Conservation (phyloP, 2,329 filamentous ascomycete genomes). For the Fusarium chaquense region DNA sequence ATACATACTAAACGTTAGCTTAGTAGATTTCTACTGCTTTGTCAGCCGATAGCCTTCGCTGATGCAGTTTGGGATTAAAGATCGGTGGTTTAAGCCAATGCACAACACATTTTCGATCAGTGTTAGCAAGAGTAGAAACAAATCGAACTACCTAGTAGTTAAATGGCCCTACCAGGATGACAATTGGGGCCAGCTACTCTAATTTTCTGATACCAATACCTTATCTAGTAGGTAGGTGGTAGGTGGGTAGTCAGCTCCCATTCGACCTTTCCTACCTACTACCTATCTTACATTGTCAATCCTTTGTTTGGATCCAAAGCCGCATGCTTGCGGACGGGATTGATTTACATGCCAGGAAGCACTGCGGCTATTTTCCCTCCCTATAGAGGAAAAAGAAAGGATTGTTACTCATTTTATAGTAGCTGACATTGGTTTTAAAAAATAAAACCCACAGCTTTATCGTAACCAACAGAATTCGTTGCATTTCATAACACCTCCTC, state of each 20-base stretch:
- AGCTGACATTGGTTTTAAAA: neutral
- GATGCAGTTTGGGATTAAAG: neutral
- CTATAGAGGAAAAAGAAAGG: too few relatives aligned
- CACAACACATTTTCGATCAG: neutral
- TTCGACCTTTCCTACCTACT: neutral
- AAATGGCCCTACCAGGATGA: neutral
- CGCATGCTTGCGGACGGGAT: neutral
- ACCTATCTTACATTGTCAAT: neutral
- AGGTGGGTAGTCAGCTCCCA: neutral
- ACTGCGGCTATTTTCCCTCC: neutral
- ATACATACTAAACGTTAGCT: neutral
- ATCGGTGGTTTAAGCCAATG: neutral
- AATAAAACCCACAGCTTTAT: neutral
- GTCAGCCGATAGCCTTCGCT: neutral
- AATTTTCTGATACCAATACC: neutral
- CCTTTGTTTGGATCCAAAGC: neutral
- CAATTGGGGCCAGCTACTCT: neutral
- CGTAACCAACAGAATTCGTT: neutral
- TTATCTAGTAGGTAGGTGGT: neutral
- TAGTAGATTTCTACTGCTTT: too few relatives aligned
- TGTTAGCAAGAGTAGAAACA: neutral
- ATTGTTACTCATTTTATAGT: neutral
- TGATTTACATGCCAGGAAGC: neutral
- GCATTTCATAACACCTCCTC: neutral
- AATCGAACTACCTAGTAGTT: neutral